Evolutionary conservation across 441 rosid genomes (phyloP), one percentile per base, ranked within the genome.

Genomic region (Erodium trifolium): DNA sequence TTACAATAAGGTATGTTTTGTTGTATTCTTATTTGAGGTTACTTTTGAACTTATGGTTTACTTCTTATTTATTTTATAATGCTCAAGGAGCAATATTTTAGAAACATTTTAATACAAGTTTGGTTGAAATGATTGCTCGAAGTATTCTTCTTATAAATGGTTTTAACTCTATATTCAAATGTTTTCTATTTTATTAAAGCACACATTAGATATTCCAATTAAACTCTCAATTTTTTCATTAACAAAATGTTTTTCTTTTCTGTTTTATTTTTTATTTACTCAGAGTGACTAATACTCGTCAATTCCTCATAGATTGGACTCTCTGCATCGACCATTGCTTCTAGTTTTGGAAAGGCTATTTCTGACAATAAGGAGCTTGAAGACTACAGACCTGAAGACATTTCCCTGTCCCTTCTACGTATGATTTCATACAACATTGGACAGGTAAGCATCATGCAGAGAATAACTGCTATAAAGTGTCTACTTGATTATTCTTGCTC

Each of bases 341-440:
- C 99, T 71, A 95, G 97, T 82, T 95, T 92, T 78, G 98, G 98
- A 77, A 95, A 95, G 84, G 78, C 96, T n/a, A 91, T 90, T 31
- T 89, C 99, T 72, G 96, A 89, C 64, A 90, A 84, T 62, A 95
- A 92, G 82, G 98, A 95, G 75, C 92, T 95, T 62, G 81, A 85
- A 68, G 98, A 87, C 82, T 89, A 89, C 85, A 87, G 90, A 67
- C 97, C 97, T 70, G 98, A 91, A 85, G 99, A 95, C 77, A 95
- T 92, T 77, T 95, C 98, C 68, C 72, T 95, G 67, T 95, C 98
- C 75, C 98, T 95, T 64, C 66, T 95, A 91, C 91, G 97, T 76
- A 95, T 95, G 98, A 92, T 95, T 66, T 95, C 98, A n/a, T 92
- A 95, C 78, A 95, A 95, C 74, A 92, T 95, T 68, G 99, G 99